Base-by-base conservation (phyloP, 139 green algal genomes). In the Picochlorum sp. region DNA sequence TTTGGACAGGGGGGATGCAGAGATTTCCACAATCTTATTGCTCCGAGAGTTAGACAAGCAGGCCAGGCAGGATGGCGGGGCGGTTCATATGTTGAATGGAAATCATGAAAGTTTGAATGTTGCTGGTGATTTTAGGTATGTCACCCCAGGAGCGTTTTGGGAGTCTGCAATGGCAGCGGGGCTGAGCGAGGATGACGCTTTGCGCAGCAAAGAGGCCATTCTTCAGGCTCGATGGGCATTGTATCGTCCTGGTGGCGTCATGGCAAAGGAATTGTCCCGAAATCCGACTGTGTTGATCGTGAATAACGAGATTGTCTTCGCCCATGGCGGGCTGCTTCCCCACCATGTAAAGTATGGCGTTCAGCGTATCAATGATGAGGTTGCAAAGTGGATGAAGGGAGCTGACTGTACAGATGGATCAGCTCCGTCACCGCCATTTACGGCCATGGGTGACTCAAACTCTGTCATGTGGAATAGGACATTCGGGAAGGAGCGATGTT, bases 81-180 rank as follows among this genome's bases (percentile, higher is more conserved):
- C 81, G 4, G 86, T 96, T 4, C 92, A 86, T 64, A 92, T 96
- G 83, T 74, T 96, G 2, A 95, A 96, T 63, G 90, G 90, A 68
- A 96, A 96, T 75, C 90, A 96, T 61, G 83, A 96, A 66, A 89
- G 76, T 60, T 68, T 96, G 8, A 96, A 96, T 54, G 77, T 96
- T 21, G 83, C 74, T 18, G 88, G 88, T 4, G 84, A 95, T 74
- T 95, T 92, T 71, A 73, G 87, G 56, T 95, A 95, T 68, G 88
- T 90, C 0, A 95, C 89, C 10, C 79, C 80, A 6, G 89, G 88
- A 3, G 89, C 86, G 0, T 90, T 94, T 49, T 76, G 81, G 11
- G 89, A 96, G 76, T 84, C 77, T 4, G 89, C 89, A 4, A 61
- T 87, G 49, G 85, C 78, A 50, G 83, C 78, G 5, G 88, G 88